These are phyloP conservation scores for Suhomyces panamericanus DNA, from an alignment of 1,139 yeast species.

Conservation along the genomic window DNA sequence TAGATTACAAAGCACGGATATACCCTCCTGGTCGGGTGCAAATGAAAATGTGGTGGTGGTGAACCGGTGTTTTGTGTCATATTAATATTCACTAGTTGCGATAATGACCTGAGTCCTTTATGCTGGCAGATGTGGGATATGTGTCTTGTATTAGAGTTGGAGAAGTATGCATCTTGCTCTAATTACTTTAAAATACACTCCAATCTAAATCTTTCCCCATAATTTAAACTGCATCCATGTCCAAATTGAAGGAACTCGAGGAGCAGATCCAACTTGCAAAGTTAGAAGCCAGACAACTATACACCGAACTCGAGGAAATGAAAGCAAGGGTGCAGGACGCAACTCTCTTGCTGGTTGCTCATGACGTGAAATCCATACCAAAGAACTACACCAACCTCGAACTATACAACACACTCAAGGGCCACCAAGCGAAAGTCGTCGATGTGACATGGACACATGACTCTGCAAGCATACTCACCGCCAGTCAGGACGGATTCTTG, in stretches of 20 bases:
- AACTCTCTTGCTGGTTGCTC: constrained; percentile 42
- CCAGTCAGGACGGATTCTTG: constrained; percentile 86
- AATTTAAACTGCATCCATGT: background rate
- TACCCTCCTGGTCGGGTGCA: no score
- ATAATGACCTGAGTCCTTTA: background rate
- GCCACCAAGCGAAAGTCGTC: constrained; percentile 76
- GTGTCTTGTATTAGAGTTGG: background rate
- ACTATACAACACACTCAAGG: constrained; percentile 50
- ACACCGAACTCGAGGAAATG: constrained; percentile 49
- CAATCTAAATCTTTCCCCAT: background rate
- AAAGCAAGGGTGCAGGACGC: constrained; percentile 48
- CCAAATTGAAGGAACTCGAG: constrained; percentile 6
- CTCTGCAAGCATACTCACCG: constrained; percentile 60
- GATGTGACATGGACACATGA: constrained; percentile 69
- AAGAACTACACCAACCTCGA: constrained; percentile 35
- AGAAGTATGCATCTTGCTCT: background rate
- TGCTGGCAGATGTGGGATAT: background rate
- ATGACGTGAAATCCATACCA: constrained; percentile 29
- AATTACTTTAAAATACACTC: background rate
- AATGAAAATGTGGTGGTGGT: background rate
- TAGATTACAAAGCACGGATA: background rate
- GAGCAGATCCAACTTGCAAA: constrained; percentile 38
- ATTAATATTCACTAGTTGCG: no score
- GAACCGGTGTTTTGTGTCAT: background rate
- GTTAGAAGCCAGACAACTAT: constrained; percentile 47